Base-by-base conservation (phyloP, 495 filamentous ascomycete species). In the Penicillium ucsense region DNA sequence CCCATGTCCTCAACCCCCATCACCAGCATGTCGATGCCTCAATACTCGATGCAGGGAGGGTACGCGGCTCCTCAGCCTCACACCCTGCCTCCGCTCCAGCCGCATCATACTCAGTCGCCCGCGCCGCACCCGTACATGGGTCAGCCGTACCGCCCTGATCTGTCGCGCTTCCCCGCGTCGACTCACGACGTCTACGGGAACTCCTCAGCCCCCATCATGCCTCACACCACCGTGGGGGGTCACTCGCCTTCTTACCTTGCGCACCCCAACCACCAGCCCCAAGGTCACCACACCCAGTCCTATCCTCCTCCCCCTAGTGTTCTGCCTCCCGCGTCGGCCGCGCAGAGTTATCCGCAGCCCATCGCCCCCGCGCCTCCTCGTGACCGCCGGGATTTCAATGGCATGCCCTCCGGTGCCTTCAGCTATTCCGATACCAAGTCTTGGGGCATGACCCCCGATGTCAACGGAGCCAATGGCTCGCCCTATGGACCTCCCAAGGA, bases 71-170 rank as follows among this genome's bases (percentile, higher is more conserved):
- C 73, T 36, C 77, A 80, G 61, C 69, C 79, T 53, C 81, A 86
- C 61, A 85, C 82, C n/a, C 71, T 86, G 57, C 83, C 83, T 38
- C 83, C 83, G 34, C 69, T 86, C 45, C 82, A 86, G 64, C 76
- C 79, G 47, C 80, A 78, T 64, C 72, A 77, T 51, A 60, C 59
- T 47, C 68, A 70, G 49, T 72, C 70, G 36, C 70, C 70, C 43
- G 64, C 62, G 51, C 66, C 68, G 47, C 69, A 74, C 57, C 69
- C 75, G 54, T 76, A 75, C 61, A 84, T 85, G 76, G 72, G 69
- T 38, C 70, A 73, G 61, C 65, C 63, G 46, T 65, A 84, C 73
- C 66, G 79, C 46, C 80, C 81, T 46, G 80, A 84, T 52, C 75
- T 80, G 48, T 77, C 79, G 43, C 73, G 81, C 54, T 82, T 73